Conservation (phyloP, 2,329 filamentous ascomycete genomes). For the Neofusicoccum cordaticola region DNA sequence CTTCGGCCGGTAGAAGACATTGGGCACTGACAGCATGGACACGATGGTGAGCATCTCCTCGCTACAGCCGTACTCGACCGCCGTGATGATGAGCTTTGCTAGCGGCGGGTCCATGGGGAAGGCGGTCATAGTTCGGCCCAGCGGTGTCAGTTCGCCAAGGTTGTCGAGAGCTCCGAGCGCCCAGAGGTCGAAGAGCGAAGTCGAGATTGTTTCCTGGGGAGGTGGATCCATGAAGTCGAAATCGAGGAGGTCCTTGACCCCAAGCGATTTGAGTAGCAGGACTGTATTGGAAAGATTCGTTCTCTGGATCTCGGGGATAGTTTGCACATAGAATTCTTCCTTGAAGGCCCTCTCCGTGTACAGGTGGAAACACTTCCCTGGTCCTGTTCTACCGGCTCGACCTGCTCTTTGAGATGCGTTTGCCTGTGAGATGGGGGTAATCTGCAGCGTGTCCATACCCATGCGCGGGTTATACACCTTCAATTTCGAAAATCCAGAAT, state of each 20-base stretch:
- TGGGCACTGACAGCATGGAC: slow-evolving; percentile 94
- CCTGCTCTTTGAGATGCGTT: slow-evolving; percentile 93
- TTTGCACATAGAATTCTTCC: slow-evolving; percentile 94
- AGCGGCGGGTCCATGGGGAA: slow-evolving; percentile 98
- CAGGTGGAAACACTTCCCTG: slow-evolving; percentile 90
- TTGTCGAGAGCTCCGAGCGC: slow-evolving; percentile 91
- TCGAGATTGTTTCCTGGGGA: slow-evolving; percentile 95
- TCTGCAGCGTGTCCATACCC: slow-evolving; percentile 98
- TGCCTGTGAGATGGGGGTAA: slow-evolving; percentile 95
- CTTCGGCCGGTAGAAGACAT: slow-evolving; percentile 94
- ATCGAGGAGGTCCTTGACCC: slow-evolving; percentile 88
- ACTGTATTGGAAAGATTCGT: slow-evolving; percentile 96
- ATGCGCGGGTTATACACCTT: slow-evolving; percentile 99
- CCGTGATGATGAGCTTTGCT: slow-evolving; percentile 90
- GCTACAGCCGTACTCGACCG: slow-evolving; percentile 84
- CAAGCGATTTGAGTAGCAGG: slow-evolving; percentile 86
- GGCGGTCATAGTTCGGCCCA: slow-evolving; percentile 90
- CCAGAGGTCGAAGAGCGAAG: slow-evolving; percentile 96
- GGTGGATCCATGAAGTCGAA: slow-evolving; percentile 99
- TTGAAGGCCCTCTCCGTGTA: slow-evolving; percentile 94
- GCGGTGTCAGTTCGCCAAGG: slow-evolving; percentile 80
- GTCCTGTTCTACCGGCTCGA: slow-evolving; percentile 88
- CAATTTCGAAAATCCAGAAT: slow-evolving; percentile 92
- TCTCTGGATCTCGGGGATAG: slow-evolving; percentile 95
- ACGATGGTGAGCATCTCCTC: slow-evolving; percentile 99